phyloP scores from a whole-genome alignment of 169 alveolate genomes.

The Plasmodium knowlesi region DNA sequence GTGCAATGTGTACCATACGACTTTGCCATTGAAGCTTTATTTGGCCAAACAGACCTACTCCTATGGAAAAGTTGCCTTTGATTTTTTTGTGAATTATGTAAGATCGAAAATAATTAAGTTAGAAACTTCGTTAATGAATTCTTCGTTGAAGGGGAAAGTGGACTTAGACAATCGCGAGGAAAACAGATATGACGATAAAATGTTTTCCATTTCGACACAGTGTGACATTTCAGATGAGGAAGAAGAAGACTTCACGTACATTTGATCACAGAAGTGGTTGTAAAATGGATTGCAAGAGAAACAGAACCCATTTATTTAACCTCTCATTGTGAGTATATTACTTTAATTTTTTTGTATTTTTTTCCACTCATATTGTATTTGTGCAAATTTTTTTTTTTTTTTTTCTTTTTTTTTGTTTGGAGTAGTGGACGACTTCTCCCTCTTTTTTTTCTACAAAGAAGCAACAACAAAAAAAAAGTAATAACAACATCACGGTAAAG shows the following conservation, averaged over 20 bases:
- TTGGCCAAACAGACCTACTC: slow-evolving; percentile 49
- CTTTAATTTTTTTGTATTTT: not conserved
- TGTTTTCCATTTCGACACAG: slow-evolving; percentile 20
- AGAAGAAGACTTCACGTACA: slow-evolving; percentile 21
- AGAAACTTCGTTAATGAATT: slow-evolving; percentile 37
- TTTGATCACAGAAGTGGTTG: not conserved
- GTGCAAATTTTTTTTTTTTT: not conserved
- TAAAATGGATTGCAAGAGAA: not conserved
- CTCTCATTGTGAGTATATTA: not conserved
- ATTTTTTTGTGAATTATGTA: slow-evolving; percentile 4
- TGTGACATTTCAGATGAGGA: not conserved
- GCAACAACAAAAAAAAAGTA: not conserved
- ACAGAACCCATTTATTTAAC: not conserved
- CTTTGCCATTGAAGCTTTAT: slow-evolving; percentile 56
- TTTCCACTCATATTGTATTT: not conserved
- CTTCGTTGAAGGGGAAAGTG: slow-evolving; percentile 26
- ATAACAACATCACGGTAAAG: not conserved
- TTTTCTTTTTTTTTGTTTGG: not conserved
- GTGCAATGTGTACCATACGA: slow-evolving; percentile 51
- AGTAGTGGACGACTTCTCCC: not conserved
- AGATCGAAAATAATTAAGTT: slow-evolving; percentile 10
- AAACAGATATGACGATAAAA: slow-evolving; percentile 13
- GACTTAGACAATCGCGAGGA: not conserved
- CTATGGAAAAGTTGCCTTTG: slow-evolving; percentile 15
- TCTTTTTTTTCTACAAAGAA: too few relatives aligned